phyloP scores from a whole-genome alignment of 169 alveolate genomes.

The Plasmodium reichenowi region DNA sequence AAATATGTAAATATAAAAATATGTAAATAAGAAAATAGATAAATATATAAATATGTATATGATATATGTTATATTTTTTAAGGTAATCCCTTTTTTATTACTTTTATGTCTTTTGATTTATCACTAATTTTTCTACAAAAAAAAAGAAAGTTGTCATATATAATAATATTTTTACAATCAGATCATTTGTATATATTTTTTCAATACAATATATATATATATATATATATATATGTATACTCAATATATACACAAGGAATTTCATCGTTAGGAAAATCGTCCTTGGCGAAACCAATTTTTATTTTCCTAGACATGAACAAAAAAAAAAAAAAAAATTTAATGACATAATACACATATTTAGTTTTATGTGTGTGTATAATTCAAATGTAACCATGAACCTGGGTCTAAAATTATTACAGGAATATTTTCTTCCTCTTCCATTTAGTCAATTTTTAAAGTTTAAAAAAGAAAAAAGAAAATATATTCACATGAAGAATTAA shows the following conservation, averaged over 20 bases:
- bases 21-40: neutral
- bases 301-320: conserved; percentile 43
- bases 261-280: conserved; percentile 46
- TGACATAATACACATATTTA: neutral
- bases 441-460: conserved; percentile 5
- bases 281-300: conserved; percentile 64
- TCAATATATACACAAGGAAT: conserved; percentile 64
- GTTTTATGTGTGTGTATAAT: conserved; percentile 1
- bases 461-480: neutral
- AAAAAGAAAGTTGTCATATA: neutral
- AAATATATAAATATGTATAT: neutral
- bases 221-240: conserved; percentile 22
- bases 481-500: too few relatives aligned
- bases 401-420: conserved; percentile 73
- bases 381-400: conserved; percentile 62
- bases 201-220: neutral
- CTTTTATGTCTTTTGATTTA: conserved; percentile 54
- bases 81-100: conserved; percentile 11
- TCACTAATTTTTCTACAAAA: conserved; percentile 13
- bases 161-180: too few relatives aligned
- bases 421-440: conserved; percentile 42
- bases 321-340: neutral
- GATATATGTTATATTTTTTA: neutral
- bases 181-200: neutral
- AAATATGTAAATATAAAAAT: neutral